Evolutionary conservation across 2,329 filamentous ascomycete species (phyloP).

Genomic region (Calcarisporium arbuscula): DNA sequence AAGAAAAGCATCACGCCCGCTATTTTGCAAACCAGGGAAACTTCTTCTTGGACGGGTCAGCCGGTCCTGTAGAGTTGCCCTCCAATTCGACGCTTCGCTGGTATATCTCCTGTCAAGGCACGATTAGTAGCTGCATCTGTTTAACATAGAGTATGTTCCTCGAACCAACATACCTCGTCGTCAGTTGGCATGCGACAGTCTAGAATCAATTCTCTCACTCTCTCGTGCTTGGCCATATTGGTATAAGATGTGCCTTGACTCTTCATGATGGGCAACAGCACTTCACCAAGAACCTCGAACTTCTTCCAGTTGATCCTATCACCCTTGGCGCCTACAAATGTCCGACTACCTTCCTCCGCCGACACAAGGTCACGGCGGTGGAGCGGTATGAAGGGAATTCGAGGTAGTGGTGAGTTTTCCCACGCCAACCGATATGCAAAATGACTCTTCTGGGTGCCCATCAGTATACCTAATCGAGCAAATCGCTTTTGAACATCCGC

Average conservation of each 20-base stretch:
- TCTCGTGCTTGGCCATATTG: slow-evolving; percentile 62
- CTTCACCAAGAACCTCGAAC: slow-evolving; percentile 92
- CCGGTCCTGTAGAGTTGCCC: slow-evolving; percentile 35
- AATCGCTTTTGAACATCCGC: slow-evolving; percentile 73
- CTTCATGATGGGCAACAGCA: slow-evolving; percentile 82
- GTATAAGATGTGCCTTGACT: slow-evolving; percentile 82
- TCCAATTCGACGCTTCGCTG: slow-evolving; percentile 56
- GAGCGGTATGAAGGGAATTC: slow-evolving; percentile 89
- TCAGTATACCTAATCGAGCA: slow-evolving; percentile 80
- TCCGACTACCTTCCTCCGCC: slow-evolving; percentile 86
- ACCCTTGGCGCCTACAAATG: slow-evolving; percentile 68
- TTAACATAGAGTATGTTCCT: slow-evolving; percentile 10
- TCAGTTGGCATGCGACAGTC: slow-evolving; percentile 77
- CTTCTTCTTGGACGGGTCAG: slow-evolving; percentile 54
- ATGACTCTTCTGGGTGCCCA: slow-evolving; percentile 88
- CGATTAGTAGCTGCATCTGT: slow-evolving; percentile 2
- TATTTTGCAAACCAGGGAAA: slow-evolving; percentile 63
- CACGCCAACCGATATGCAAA: slow-evolving; percentile 95
- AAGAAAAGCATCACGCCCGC: no score
- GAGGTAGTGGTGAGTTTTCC: slow-evolving; percentile 86
- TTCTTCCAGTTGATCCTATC: slow-evolving; percentile 95
- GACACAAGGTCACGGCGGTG: slow-evolving; percentile 85
- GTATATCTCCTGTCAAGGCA: slow-evolving; percentile 50
- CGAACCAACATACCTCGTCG: slow-evolving; percentile 63
- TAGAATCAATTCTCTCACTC: slow-evolving; percentile 67